Conservation (phyloP, 176 grass and related monocot genomes). For the Oropetium thomaeum region DNA sequence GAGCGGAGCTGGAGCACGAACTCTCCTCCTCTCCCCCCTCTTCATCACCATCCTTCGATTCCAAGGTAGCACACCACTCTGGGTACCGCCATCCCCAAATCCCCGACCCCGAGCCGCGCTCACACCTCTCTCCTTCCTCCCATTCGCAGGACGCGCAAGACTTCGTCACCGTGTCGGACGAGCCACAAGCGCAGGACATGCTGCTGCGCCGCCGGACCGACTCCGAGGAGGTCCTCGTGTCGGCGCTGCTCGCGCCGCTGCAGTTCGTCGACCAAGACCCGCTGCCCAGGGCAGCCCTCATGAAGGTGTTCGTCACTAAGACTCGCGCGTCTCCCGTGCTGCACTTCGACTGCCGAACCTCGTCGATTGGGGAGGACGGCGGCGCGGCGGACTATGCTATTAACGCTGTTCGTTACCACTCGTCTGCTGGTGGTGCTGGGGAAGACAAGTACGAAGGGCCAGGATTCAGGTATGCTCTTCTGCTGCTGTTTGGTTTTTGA, state of each 20-base stretch:
- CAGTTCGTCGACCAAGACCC: conserved; percentile 23
- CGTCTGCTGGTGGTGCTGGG: conserved; percentile 20
- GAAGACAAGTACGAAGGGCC: conserved; percentile 47
- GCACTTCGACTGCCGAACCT: conserved; percentile 65
- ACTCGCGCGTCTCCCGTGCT: conserved; percentile 41
- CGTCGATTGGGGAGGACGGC: not conserved
- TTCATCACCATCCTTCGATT: not conserved
- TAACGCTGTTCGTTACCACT: conserved; percentile 41
- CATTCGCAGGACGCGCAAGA: conserved; percentile 25
- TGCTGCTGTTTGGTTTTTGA: not conserved
- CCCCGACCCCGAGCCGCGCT: not conserved
- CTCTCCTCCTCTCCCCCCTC: conserved; percentile 29
- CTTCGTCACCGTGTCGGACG: conserved; percentile 50
- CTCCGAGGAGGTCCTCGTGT: conserved; percentile 60
- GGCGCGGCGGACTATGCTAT: conserved; percentile 34
- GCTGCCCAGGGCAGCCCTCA: conserved; percentile 35
- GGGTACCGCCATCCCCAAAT: not conserved
- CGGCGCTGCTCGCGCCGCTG: conserved; percentile 69
- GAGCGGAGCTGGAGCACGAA: conserved; percentile 60
- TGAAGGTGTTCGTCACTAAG: conserved; percentile 81
- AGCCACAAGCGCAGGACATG: conserved; percentile 46
- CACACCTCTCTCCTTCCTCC: not conserved
- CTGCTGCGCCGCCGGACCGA: conserved; percentile 41
- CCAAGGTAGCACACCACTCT: conserved; percentile 18
- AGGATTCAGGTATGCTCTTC: conserved; percentile 47